Evolutionary conservation across 1,284 basidiomycete genomes (phyloP), one percentile per base, ranked within the genome.

Genomic region (Phlebopus sp.): DNA sequence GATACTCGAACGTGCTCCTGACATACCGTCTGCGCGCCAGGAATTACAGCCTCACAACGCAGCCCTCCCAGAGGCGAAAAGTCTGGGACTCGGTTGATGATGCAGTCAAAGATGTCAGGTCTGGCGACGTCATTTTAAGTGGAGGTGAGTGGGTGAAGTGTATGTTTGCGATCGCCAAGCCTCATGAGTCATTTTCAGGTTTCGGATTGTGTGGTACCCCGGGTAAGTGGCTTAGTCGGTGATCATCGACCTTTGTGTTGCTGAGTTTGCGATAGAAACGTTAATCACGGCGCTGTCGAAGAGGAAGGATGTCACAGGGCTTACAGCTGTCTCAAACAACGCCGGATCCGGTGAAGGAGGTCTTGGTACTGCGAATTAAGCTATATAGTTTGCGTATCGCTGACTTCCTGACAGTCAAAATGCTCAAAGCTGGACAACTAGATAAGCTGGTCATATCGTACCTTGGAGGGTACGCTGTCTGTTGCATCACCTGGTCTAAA

Each of bases 311-410:
- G 78, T 95, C 21, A 73, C 66, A 37, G 74, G 85, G 55, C 69
- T 95, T 37, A 92, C 85, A 15, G 88, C 84, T 42, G 83, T 93
- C 31, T 93, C 90, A 2, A 95, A 95, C 68, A 95, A 95, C 69
- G 87, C 89, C 38, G 92, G 92, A 19, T 78, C 82, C 21, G 82
- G 82, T 37, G 77, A 86, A 44, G 79, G 76, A 38, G 92, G 92
- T 42, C 77, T 95, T 39, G 90, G 90, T 88, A 59, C 56, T 79
- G 38, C 40, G 31, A 18, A 11, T 43, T 43, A 4, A 38, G 34
- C 17, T 30, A n/a, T 42, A 14, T n/a, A 15, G n/a, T n/a, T 36
- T 21, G 23, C 14, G 18, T 29, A 14, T 42, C 41, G 34, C 49
- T 9, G 17, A 49, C 48, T 27, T 42, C 5, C 5, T 46, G 44